A percentile compares a stretch with the other conserved stretches of the same genome.
These are phyloP conservation scores for Boechera stricta DNA, from an alignment of 345 rosid species.

Conservation along the genomic window DNA sequence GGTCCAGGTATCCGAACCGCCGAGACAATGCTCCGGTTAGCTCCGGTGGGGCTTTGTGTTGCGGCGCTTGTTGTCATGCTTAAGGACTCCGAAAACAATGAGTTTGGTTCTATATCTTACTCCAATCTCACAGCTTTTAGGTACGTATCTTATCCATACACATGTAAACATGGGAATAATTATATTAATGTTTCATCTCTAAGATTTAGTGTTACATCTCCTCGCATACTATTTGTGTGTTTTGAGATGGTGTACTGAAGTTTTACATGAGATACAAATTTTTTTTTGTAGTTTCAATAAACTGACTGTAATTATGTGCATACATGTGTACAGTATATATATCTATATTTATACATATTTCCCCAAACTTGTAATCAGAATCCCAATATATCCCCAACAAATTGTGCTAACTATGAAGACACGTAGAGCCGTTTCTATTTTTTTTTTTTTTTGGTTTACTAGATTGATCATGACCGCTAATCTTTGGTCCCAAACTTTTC, in stretches of 20 bases:
- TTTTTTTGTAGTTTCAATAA: background rate
- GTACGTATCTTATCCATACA: slow-evolving; percentile 27
- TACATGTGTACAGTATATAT: background rate
- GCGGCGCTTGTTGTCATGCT: slow-evolving; percentile 49
- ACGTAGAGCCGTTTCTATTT: background rate
- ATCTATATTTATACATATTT: background rate
- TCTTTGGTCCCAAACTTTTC: background rate
- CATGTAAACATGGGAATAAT: background rate
- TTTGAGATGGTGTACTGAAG: slow-evolving; percentile 1
- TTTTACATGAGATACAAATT: background rate
- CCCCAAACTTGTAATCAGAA: background rate
- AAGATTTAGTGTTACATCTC: background rate
- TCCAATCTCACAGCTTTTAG: slow-evolving; percentile 37
- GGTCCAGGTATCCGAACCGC: slow-evolving; percentile 40
- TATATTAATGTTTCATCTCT: background rate
- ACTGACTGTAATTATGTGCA: background rate
- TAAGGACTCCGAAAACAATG: slow-evolving; percentile 40
- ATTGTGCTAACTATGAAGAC: background rate
- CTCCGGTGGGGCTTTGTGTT: slow-evolving; percentile 50
- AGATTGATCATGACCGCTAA: background rate
- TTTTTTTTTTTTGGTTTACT: background rate
- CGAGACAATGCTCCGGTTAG: slow-evolving; percentile 48
- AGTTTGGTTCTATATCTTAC: slow-evolving; percentile 46
- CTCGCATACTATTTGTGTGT: slow-evolving; percentile 6
- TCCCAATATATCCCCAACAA: background rate